Conservation (phyloP, 306 rosid genomes). For the Lupinus albus region DNA sequence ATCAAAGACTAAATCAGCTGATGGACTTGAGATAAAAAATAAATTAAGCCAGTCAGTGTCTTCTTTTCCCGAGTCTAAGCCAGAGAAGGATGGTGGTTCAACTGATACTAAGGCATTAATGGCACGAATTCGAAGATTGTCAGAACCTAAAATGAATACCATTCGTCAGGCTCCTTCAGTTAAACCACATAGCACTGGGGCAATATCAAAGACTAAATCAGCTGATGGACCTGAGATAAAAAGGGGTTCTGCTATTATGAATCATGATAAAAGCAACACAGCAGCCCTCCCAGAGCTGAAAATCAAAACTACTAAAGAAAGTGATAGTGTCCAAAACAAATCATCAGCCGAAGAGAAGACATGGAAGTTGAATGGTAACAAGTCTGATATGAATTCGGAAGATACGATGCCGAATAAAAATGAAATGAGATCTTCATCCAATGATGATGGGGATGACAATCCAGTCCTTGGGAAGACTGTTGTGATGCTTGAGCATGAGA, state of each 20-base stretch:
- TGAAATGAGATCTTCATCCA: slow-evolving; percentile 46
- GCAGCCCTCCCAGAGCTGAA: slow-evolving; percentile 94
- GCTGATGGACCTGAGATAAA: slow-evolving; percentile 68
- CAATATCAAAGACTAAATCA: slow-evolving; percentile 55
- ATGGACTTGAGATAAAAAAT: no score
- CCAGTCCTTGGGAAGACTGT: slow-evolving; percentile 82
- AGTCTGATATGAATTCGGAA: slow-evolving; percentile 50
- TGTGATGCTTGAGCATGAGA: slow-evolving; percentile 75
- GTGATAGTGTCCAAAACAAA: slow-evolving; percentile 51
- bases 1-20: slow-evolving; percentile 58
- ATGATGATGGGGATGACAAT: slow-evolving; percentile 62
- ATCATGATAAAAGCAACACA: slow-evolving; percentile 75
- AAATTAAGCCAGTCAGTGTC: slow-evolving; percentile 77
- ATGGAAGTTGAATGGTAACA: slow-evolving; percentile 51
- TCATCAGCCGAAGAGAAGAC: slow-evolving; percentile 52
- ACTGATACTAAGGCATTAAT: slow-evolving; percentile 71
- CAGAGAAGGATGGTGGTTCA: slow-evolving; percentile 58
- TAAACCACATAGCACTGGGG: slow-evolving; percentile 49
- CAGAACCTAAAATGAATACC: slow-evolving; percentile 79
- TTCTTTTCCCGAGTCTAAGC: slow-evolving; percentile 74
- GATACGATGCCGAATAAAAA: slow-evolving; percentile 53
- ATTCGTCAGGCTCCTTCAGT: slow-evolving; percentile 56
- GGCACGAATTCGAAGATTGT: slow-evolving; percentile 82
- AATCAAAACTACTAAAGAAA: slow-evolving; percentile 70
- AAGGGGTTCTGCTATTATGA: slow-evolving; percentile 80